These are phyloP conservation scores for Chenopodium quinoa DNA, from an alignment of 148 eudicot genomes.

Conservation along the genomic window DNA sequence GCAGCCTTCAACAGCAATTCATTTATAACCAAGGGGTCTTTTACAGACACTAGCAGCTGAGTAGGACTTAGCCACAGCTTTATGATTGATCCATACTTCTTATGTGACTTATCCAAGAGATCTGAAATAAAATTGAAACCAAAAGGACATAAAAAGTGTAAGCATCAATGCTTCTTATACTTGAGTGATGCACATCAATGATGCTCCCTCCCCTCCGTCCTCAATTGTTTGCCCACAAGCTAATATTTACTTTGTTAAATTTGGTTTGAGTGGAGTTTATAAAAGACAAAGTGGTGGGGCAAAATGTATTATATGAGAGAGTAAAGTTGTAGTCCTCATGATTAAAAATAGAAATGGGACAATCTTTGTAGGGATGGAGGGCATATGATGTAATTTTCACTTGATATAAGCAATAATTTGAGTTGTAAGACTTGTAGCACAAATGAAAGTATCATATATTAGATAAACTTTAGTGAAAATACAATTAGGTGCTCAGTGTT, in stretches of 20 bases:
- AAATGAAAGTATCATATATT: neutral
- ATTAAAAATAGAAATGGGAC: too few species aligned
- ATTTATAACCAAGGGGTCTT: constrained; percentile 38
- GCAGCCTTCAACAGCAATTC: constrained; percentile 51
- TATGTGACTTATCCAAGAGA: constrained; percentile 39
- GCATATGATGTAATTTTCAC: neutral
- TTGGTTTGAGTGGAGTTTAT: too few species aligned
- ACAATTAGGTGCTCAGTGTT: too few species aligned
- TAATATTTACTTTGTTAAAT: too few species aligned
- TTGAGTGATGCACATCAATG: neutral
- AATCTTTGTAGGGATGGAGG: too few species aligned
- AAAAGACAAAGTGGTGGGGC: too few species aligned
- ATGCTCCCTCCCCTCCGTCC: too few species aligned
- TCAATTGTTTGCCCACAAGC: too few species aligned
- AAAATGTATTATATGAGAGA: too few species aligned
- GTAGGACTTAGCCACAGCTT: constrained; percentile 56
- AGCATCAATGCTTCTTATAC: neutral
- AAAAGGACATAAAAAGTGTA: neutral
- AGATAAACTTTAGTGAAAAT: neutral
- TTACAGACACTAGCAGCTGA: constrained; percentile 52
- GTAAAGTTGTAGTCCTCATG: too few species aligned
- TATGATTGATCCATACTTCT: constrained; percentile 45
- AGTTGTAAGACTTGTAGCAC: neutral
- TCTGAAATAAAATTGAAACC: constrained; percentile 33
- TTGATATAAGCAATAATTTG: neutral